Base-by-base conservation (phyloP, 805 yeast species). In the Candida sphagnicola region DNA sequence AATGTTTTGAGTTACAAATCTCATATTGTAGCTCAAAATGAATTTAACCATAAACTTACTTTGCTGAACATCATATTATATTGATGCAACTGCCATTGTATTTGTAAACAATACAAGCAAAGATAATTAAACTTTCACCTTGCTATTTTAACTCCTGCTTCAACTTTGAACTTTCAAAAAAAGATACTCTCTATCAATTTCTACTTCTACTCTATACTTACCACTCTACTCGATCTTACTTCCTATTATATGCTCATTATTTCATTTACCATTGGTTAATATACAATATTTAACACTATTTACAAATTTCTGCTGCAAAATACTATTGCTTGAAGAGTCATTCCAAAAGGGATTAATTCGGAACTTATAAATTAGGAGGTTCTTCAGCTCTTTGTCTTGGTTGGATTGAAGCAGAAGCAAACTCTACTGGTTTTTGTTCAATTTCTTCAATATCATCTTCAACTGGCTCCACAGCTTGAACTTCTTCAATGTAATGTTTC, bases 401-500 rank as follows among this genome's bases (percentile, higher is more conserved):
- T 16, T 33, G 35, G 16, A 33, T 33, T 4, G 28, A 14, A 10
- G 35, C 28, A 23, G 35, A 28, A 13, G n/a, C 28, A 15, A 33
- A 33, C 17, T 33, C 35, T 14, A 33, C 35, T 21, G 35, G 35
- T 14, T 10, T 19, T 19, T 17, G 28, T 8, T 33, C 35, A n/a
- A 18, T 16, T 12, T 33, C 28, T 16, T 32, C 34, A 15, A 10
- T n/a, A 17, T 33, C 29, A 2, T 23, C 17, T 13, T 38, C 30
- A 17, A 24, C 16, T 4, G 29, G 96, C 53, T 82, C 80, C 15
- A 93, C 97, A 31, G 84, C 85, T 39, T 78, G 75, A 23, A 93
- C 97, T 56, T 93, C 99, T 56, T 95, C 99, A 28, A 95, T 91
- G 58, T 93, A 93, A 63, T 91, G 96, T 69, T 79, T 88, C 56